Percentiles rank a stretch among this genome's conserved stretches.
phyloP scores from a whole-genome alignment of 176 grass and related monocot species.

The Oryza meyeriana region DNA sequence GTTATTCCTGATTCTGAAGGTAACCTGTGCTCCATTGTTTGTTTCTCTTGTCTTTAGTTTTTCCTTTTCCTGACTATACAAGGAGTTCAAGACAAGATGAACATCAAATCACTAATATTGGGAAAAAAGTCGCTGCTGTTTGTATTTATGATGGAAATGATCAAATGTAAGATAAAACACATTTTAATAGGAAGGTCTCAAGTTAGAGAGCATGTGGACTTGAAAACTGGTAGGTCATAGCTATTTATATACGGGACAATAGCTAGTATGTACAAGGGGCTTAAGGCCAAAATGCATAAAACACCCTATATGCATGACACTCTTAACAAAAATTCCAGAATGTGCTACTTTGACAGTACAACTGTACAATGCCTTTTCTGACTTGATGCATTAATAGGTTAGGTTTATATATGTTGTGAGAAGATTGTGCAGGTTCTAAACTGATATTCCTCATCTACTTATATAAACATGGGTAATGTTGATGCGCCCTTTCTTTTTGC shows the following conservation, averaged over 20 bases:
- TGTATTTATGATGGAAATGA: conserved; percentile 16
- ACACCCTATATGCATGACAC: background rate
- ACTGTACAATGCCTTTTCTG: background rate
- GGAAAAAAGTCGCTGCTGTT: background rate
- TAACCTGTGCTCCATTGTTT: conserved; percentile 32
- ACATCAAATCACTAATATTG: conserved; percentile 2
- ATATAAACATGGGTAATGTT: background rate
- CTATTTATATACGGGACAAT: background rate
- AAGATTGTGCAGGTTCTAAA: conserved; percentile 3
- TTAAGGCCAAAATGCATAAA: background rate
- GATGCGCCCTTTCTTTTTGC: background rate
- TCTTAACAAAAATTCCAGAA: background rate
- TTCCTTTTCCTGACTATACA: background rate
- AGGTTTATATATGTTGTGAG: background rate
- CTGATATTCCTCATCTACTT: background rate
- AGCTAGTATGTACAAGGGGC: background rate
- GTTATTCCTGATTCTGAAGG: conserved; percentile 97
- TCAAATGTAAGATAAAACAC: background rate
- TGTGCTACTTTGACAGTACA: background rate
- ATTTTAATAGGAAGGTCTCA: background rate
- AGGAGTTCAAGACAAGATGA: background rate
- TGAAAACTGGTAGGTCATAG: background rate
- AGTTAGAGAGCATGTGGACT: background rate
- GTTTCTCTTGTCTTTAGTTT: background rate
- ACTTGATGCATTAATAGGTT: background rate